Percentiles rank a stretch among this genome's conserved stretches.
phyloP scores from a whole-genome alignment of 78 protist genomes.

The Dictyostelium citrinum region DNA sequence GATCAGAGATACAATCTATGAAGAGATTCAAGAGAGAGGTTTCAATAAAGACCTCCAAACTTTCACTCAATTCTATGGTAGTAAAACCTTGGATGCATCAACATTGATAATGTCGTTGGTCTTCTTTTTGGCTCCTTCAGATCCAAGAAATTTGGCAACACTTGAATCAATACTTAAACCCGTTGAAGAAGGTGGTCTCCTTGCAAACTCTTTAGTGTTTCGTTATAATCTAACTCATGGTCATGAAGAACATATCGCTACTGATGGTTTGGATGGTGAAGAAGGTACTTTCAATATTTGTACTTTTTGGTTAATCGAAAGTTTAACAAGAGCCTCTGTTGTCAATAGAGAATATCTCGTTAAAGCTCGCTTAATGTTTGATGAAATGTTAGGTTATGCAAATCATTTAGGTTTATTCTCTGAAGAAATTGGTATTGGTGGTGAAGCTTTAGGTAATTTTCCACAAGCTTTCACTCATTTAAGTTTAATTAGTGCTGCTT shows the following conservation, averaged over 20 bases:
- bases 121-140: conserved; percentile 77
- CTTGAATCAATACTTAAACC: conserved; percentile 42
- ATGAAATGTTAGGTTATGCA: conserved; percentile 79
- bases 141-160: conserved; percentile 43
- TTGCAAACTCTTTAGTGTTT: conserved; percentile 67
- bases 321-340: conserved; percentile 31
- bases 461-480: conserved; percentile 82
- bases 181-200: conserved; percentile 67
- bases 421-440: conserved; percentile 70
- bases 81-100: conserved; percentile 63
- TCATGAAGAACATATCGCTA: background rate
- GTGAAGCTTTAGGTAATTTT: conserved; percentile 73
- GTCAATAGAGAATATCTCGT: background rate
- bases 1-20: conserved; percentile 40
- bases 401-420: conserved; percentile 75
- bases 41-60: conserved; percentile 15
- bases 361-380: conserved; percentile 73
- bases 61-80: conserved; percentile 65
- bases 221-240: conserved; percentile 27
- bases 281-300: conserved; percentile 81
- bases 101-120: conserved; percentile 75
- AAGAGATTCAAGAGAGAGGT: conserved; percentile 64
- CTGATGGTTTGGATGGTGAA: conserved; percentile 45
- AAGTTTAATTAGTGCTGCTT: conserved; percentile 75
- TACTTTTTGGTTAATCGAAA: conserved; percentile 69